Base-by-base conservation (phyloP, 2,329 filamentous ascomycete species). In the Pseudopyricularia javanii region DNA sequence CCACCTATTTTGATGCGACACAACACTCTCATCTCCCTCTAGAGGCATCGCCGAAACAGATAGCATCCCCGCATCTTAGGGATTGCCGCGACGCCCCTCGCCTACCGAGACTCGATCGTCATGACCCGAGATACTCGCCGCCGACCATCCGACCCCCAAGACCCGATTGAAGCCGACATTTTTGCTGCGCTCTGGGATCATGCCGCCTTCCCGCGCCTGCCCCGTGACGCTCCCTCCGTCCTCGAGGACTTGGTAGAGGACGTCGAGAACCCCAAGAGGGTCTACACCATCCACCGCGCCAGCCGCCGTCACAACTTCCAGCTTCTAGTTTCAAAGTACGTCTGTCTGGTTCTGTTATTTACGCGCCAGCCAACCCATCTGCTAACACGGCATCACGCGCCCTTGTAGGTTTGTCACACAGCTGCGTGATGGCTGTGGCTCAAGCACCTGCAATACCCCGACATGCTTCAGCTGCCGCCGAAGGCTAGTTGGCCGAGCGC, bases 381-480 rank as follows among this genome's bases (percentile, higher is more conserved):
- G 7, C 50, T 45, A 28, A 51, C 26, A 4, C 24, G n/a, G 57
- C 48, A 32, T 54, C 34, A 9, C 54, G 17, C 40, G 24, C 49
- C 55, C 53, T 20, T n/a, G 24, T 57, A 91, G 87, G 61, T 94
- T 87, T 63, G 82, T 91, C 50, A 73, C 79, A 33, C 90, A 95
- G 68, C 79, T 95, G n/a, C 80, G 89, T 54, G 78, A 86, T 58
- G 90, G 90, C 57, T 95, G 90, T 64, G 80, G 80, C 56, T 79
- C 78, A 57, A 70, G 75, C 52, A 72, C 75, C 51, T 95, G 90
- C 68, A 74, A 73, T 34, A 91, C 83, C 1, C 70, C 88, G 14
- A 91, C 88, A 14, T 95, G 90, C 69, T 85, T 91, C 62, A 89
- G 83, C 56, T 89, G 80, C 64, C 82, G 86, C 53, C 85, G 79